These are phyloP conservation scores for Suillus tomentosus DNA, from an alignment of 768 basidiomycete species.

Conservation along the genomic window DNA sequence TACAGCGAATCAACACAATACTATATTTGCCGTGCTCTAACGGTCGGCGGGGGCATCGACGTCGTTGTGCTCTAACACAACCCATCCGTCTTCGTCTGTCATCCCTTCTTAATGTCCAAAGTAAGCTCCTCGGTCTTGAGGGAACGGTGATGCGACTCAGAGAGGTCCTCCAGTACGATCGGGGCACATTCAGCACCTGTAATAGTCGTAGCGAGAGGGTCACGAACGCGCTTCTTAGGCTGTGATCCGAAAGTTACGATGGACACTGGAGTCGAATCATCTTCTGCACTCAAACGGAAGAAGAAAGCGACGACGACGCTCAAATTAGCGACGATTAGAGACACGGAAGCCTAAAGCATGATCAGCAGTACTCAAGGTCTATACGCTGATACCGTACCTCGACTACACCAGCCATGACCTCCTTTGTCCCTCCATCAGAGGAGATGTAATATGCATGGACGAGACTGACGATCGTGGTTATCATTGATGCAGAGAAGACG, in stretches of 20 bases:
- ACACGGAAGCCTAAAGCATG: not conserved
- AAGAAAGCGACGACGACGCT: not conserved
- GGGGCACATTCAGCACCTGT: not conserved
- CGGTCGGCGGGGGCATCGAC: too few relatives aligned
- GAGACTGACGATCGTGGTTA: conserved; percentile 46
- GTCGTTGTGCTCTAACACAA: not conserved
- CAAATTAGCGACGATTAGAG: not conserved
- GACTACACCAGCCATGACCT: not conserved
- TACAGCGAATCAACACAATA: too few relatives aligned
- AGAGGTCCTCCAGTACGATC: not conserved
- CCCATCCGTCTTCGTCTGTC: not conserved
- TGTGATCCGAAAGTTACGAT: not conserved
- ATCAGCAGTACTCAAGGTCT: not conserved
- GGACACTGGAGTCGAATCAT: not conserved
- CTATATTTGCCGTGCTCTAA: too few relatives aligned
- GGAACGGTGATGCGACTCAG: not conserved
- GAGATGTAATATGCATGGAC: conserved; percentile 44
- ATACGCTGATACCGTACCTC: conserved; percentile 2
- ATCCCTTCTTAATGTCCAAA: not conserved
- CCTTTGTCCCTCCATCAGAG: not conserved
- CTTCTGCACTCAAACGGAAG: not conserved
- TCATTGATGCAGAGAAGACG: conserved; percentile 57
- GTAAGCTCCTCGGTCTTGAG: not conserved
- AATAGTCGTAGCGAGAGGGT: not conserved
- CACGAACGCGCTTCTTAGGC: not conserved